Percentiles rank a stretch among this genome's conserved stretches.
phyloP scores from a whole-genome alignment of 495 filamentous ascomycete species.

The Pseudevernia furfuracea region DNA sequence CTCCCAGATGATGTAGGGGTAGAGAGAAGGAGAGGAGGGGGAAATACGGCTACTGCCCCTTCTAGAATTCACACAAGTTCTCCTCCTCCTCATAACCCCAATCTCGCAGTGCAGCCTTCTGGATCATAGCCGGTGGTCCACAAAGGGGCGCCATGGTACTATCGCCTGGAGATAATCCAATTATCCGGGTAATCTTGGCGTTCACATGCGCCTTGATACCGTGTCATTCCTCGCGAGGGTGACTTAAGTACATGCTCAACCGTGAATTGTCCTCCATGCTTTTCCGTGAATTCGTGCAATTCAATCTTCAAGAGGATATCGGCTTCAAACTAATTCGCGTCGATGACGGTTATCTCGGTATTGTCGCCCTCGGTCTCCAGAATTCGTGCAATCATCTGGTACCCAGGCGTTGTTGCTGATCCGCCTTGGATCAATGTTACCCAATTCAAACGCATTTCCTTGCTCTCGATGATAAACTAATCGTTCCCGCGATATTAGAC shows the following conservation, averaged over 20 bases:
- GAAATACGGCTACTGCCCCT: not conserved
- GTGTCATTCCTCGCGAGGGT: not conserved
- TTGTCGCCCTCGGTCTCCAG: not conserved
- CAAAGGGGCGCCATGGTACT: not conserved
- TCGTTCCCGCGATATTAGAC: not conserved
- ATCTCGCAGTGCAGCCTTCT: not conserved
- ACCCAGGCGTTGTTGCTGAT: not conserved
- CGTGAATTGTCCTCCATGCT: not conserved
- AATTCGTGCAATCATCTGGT: not conserved
- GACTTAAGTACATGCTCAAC: constrained; percentile 1
- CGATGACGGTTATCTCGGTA: not conserved
- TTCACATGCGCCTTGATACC: not conserved
- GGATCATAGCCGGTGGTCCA: not conserved
- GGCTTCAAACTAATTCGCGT: not conserved
- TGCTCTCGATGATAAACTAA: not conserved
- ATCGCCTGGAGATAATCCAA: not conserved
- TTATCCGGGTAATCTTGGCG: not conserved
- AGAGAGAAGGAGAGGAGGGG: too few species aligned
- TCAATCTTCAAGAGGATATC: not conserved
- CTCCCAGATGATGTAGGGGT: too few species aligned
- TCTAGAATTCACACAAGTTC: not conserved
- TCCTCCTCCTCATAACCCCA: not conserved
- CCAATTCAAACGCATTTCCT: not conserved
- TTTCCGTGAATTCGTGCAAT: not conserved
- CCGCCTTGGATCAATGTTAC: not conserved